Evolutionary conservation across 2,329 filamentous ascomycete species (phyloP).

Genomic region (Curvularia eragrostidis): DNA sequence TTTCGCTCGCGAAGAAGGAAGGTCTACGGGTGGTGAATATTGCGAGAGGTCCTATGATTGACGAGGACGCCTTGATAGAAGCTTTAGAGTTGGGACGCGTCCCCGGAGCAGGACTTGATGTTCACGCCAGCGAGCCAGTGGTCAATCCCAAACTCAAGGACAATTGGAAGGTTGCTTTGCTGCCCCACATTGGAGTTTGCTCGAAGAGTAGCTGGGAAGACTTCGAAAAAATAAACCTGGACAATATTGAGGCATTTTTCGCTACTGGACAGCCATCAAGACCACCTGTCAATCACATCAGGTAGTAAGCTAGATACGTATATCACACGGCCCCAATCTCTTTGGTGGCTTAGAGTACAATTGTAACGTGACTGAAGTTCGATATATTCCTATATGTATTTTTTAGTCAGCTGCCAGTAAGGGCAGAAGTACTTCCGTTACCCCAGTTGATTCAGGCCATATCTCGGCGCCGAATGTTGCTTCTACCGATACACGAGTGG

Average conservation of each 20-base stretch:
- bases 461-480: background rate
- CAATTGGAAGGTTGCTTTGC: background rate
- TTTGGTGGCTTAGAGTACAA: background rate
- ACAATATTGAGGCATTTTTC: background rate
- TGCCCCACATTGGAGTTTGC: background rate
- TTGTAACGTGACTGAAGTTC: background rate
- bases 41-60: background rate
- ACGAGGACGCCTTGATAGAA: background rate
- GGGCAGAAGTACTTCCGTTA: background rate
- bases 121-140: background rate
- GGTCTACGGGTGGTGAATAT: background rate
- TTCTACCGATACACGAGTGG: background rate
- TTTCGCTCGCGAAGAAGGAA: background rate
- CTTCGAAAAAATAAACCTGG: background rate
- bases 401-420: background rate
- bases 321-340: background rate
- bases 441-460: background rate
- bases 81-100: background rate
- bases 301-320: background rate
- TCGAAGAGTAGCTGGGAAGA: background rate
- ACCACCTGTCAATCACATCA: background rate
- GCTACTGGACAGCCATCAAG: background rate
- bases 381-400: background rate
- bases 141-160: background rate
- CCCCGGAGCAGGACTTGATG: background rate